A percentile compares a stretch with the other conserved stretches of the same genome.
These are phyloP conservation scores for Phialemonium atrogriseum DNA, from an alignment of 2,329 filamentous ascomycete genomes.

Conservation along the genomic window DNA sequence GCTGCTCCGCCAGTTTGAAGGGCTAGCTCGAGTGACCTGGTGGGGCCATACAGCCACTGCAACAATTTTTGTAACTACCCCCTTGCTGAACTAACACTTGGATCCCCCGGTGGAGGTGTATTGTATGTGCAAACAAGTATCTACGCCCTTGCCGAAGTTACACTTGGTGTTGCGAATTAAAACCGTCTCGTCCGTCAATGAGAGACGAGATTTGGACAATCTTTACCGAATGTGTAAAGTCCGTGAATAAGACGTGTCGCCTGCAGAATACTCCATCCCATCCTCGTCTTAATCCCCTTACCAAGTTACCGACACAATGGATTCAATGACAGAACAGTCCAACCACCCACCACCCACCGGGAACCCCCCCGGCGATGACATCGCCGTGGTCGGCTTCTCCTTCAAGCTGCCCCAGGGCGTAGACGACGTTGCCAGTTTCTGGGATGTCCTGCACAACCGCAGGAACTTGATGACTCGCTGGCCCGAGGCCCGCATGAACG, in stretches of 20 bases:
- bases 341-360: background rate
- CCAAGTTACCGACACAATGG: slow-evolving; percentile 1
- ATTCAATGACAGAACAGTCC: background rate
- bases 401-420: slow-evolving; percentile 27
- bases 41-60: background rate
- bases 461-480: slow-evolving; percentile 23
- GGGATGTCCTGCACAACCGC: slow-evolving; percentile 21
- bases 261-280: too few relatives aligned
- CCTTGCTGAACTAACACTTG: slow-evolving; percentile 1
- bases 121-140: too few relatives aligned
- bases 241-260: too few relatives aligned
- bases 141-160: slow-evolving; percentile 1
- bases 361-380: slow-evolving; percentile 9
- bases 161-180: background rate
- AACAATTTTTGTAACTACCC: background rate
- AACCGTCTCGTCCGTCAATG: background rate
- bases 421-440: slow-evolving; percentile 21
- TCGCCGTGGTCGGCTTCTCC: slow-evolving; percentile 28
- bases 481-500: slow-evolving; percentile 21
- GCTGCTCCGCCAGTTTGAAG: too few relatives aligned
- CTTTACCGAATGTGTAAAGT: background rate
- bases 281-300: background rate
- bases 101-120: background rate
- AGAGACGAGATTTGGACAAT: background rate
- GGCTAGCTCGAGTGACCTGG: slow-evolving; percentile 1